Conservation (phyloP, 2,329 filamentous ascomycete species). For the Nakataea oryzae region DNA sequence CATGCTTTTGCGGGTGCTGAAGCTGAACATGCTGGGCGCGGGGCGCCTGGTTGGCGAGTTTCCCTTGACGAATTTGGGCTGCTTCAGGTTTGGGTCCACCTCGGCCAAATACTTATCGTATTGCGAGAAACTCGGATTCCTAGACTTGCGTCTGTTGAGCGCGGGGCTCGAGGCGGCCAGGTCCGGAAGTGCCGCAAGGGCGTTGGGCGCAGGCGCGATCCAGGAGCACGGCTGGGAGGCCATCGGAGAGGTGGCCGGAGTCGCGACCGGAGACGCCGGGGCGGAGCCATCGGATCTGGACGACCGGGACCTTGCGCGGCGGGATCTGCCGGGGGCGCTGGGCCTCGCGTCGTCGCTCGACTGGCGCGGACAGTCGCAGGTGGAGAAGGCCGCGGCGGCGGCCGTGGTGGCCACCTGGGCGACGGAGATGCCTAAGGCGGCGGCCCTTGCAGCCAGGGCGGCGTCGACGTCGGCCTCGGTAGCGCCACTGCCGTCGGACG, state of each 20-base stretch:
- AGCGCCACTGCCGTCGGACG: slow-evolving; percentile 14
- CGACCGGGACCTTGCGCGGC: neutral
- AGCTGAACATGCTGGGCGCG: slow-evolving; percentile 30
- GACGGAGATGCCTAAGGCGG: slow-evolving; percentile 22
- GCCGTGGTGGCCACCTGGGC: neutral
- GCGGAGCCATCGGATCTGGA: neutral
- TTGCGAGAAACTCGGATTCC: slow-evolving; percentile 33
- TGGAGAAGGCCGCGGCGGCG: slow-evolving; percentile 7
- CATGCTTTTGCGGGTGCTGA: slow-evolving; percentile 32
- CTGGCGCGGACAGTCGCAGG: neutral
- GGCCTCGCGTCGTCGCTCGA: neutral
- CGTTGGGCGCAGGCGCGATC: neutral
- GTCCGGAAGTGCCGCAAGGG: slow-evolving; percentile 14
- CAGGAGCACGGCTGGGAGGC: neutral
- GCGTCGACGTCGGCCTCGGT: slow-evolving; percentile 27
- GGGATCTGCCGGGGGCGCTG: neutral
- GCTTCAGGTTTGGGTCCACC: slow-evolving; percentile 29
- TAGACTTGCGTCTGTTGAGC: slow-evolving; percentile 27
- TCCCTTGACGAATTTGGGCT: slow-evolving; percentile 26
- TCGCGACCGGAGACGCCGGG: neutral
- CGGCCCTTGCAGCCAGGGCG: slow-evolving; percentile 22
- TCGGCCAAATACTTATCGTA: slow-evolving; percentile 42
- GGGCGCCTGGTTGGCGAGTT: slow-evolving; percentile 16
- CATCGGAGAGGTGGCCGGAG: neutral
- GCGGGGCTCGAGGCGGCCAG: slow-evolving; percentile 25